Percentiles rank a stretch among this genome's conserved stretches.
These are phyloP conservation scores for Curvularia lunata DNA, from an alignment of 2,329 filamentous ascomycete genomes.

Conservation along the genomic window DNA sequence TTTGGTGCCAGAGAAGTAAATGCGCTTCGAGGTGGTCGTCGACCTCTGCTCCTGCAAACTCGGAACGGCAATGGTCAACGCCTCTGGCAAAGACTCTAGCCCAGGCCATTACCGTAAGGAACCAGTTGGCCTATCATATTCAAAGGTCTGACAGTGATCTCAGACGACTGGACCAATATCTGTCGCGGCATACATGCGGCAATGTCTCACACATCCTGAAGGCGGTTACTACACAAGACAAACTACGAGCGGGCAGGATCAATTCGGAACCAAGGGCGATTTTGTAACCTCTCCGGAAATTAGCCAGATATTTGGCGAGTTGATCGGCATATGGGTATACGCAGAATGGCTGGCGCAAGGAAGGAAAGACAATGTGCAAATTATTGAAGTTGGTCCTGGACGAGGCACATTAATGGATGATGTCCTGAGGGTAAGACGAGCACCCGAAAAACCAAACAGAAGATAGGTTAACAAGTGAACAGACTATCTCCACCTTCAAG, in stretches of 20 bases:
- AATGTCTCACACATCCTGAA: slow-evolving; percentile 89
- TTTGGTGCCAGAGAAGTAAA: slow-evolving; percentile 14
- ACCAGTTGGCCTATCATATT: not conserved
- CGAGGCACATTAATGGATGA: slow-evolving; percentile 97
- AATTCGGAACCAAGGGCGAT: slow-evolving; percentile 91
- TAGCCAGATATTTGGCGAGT: slow-evolving; percentile 93
- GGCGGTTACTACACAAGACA: slow-evolving; percentile 92
- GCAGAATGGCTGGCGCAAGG: slow-evolving; percentile 97
- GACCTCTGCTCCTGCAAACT: slow-evolving; percentile 20
- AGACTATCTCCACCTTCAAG: slow-evolving; percentile 87
- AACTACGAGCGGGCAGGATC: slow-evolving; percentile 71
- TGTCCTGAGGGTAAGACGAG: slow-evolving; percentile 75
- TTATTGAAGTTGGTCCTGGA: slow-evolving; percentile 94
- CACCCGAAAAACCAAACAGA: not conserved
- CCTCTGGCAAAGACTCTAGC: slow-evolving; percentile 86
- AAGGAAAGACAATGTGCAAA: slow-evolving; percentile 73
- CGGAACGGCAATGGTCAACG: slow-evolving; percentile 78
- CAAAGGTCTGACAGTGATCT: slow-evolving; percentile 6
- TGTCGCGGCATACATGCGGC: slow-evolving; percentile 95
- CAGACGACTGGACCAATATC: slow-evolving; percentile 88
- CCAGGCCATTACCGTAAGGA: slow-evolving; percentile 80
- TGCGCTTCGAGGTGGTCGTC: slow-evolving; percentile 49
- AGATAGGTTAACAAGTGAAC: slow-evolving; percentile 20
- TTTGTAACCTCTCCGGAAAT: slow-evolving; percentile 98
- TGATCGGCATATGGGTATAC: slow-evolving; percentile 92